These are phyloP conservation scores for Lentinula boryana DNA, from an alignment of 768 basidiomycete species.

Conservation along the genomic window DNA sequence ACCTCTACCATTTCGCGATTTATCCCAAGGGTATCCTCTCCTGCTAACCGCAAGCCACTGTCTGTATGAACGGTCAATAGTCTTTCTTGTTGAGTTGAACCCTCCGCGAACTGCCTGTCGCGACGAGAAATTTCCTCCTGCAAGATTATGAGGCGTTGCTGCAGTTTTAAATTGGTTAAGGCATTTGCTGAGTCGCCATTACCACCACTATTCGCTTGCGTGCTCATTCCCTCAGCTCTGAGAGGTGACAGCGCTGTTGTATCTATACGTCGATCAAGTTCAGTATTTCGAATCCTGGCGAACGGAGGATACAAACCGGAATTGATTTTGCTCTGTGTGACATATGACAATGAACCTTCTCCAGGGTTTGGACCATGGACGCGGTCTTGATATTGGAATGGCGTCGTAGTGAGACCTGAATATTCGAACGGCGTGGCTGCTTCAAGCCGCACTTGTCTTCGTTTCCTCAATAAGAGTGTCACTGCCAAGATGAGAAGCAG, in stretches of 20 bases:
- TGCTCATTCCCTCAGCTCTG: neutral
- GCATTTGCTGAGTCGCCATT: neutral
- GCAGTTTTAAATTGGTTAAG: neutral
- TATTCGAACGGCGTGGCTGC: neutral
- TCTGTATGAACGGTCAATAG: constrained; percentile 1
- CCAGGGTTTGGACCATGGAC: neutral
- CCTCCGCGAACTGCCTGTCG: neutral
- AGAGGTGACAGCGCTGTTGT: neutral
- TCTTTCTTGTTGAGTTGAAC: neutral
- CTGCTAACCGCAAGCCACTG: neutral
- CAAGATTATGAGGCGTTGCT: neutral
- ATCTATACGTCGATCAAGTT: neutral
- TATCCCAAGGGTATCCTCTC: neutral
- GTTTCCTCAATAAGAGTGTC: neutral
- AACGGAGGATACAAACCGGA: too few species aligned
- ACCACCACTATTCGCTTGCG: neutral
- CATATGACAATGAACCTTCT: too few species aligned
- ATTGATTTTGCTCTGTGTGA: too few species aligned
- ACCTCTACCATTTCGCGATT: neutral
- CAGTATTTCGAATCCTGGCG: too few species aligned
- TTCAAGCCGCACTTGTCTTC: neutral
- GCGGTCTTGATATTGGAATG: neutral
- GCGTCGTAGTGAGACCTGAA: neutral
- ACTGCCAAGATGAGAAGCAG: neutral
- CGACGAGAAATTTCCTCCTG: neutral